A percentile compares a stretch with the other conserved stretches of the same genome.
Evolutionary conservation across 2,329 filamentous ascomycete species (phyloP).

Genomic region (Trichoderma hamatum): DNA sequence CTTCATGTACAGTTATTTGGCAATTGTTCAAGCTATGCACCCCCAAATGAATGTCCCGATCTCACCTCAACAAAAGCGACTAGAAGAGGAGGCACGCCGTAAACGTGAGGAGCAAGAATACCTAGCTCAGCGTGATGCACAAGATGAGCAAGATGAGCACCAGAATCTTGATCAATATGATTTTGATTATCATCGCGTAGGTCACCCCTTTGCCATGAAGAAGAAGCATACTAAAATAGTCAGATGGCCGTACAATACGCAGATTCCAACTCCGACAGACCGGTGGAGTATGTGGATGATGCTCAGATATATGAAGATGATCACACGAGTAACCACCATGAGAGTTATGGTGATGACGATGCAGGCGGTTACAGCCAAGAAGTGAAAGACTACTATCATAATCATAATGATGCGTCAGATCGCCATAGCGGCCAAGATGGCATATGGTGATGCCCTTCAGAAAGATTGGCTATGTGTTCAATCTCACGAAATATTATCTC

Average conservation of each 20-base stretch:
- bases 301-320: constrained; percentile 58
- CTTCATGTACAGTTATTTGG: constrained; percentile 99
- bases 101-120: constrained; percentile 56
- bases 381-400: constrained; percentile 47
- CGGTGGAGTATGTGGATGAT: constrained; percentile 55
- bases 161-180: constrained; percentile 56
- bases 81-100: constrained; percentile 58
- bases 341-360: constrained; percentile 45
- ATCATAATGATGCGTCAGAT: constrained; percentile 42
- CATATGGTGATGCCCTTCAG: constrained; percentile 47
- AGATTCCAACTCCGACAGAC: constrained; percentile 47
- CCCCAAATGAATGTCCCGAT: constrained; percentile 91
- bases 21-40: constrained; percentile 98
- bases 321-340: constrained; percentile 41
- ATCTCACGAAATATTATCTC: background rate
- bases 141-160: constrained; percentile 50
- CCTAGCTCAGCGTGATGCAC: constrained; percentile 50
- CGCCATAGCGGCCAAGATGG: constrained; percentile 43
- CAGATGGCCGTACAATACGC: constrained; percentile 53
- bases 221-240: constrained; percentile 19
- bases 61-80: constrained; percentile 71
- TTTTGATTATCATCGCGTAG: constrained; percentile 57
- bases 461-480: background rate
- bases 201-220: constrained; percentile 31
- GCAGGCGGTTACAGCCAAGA: constrained; percentile 45